Conservation (phyloP, 345 rosid species). For the Hibiscus trionum region DNA sequence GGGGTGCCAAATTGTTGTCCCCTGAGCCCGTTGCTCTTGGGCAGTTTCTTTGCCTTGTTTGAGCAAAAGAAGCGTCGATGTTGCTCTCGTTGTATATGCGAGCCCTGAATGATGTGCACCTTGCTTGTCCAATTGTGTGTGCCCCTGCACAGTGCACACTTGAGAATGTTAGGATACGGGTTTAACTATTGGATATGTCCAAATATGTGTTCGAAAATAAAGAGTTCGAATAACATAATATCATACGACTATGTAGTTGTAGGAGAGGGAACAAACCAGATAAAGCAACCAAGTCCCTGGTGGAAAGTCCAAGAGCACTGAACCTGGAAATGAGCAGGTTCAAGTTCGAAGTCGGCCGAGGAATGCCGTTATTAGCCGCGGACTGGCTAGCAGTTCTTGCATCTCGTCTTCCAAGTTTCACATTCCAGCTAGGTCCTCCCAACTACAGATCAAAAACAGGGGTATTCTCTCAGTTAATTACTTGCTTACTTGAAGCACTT, state of each 20-base stretch:
- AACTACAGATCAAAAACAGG: constrained; percentile 30
- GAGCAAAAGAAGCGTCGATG: constrained; percentile 56
- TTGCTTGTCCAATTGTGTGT: constrained; percentile 75
- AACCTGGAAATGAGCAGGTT: constrained; percentile 48
- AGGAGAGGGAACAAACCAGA: constrained; percentile 34
- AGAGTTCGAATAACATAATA: no score
- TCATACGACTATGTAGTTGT: neutral
- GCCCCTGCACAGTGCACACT: constrained; percentile 44
- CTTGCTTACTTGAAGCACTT: no score
- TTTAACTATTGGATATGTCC: no score
- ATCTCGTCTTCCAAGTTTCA: constrained; percentile 88
- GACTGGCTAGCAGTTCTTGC: constrained; percentile 65
- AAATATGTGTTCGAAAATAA: no score
- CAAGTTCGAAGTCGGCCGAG: constrained; percentile 55
- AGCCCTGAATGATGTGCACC: constrained; percentile 53
- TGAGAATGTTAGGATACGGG: neutral
- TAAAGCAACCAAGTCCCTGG: constrained; percentile 72
- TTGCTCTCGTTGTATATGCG: constrained; percentile 66
- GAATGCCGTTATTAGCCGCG: constrained; percentile 70
- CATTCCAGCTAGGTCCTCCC: constrained; percentile 76
- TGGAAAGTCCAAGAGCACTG: constrained; percentile 59
- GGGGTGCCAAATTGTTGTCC: constrained; percentile 57
- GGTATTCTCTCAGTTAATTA: no score
- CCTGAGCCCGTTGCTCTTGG: constrained; percentile 45
- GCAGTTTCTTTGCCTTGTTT: constrained; percentile 31